Evolutionary conservation across 805 yeast genomes (phyloP), one percentile per base, ranked within the genome.

Genomic region (Monosporozyma siamensis): DNA sequence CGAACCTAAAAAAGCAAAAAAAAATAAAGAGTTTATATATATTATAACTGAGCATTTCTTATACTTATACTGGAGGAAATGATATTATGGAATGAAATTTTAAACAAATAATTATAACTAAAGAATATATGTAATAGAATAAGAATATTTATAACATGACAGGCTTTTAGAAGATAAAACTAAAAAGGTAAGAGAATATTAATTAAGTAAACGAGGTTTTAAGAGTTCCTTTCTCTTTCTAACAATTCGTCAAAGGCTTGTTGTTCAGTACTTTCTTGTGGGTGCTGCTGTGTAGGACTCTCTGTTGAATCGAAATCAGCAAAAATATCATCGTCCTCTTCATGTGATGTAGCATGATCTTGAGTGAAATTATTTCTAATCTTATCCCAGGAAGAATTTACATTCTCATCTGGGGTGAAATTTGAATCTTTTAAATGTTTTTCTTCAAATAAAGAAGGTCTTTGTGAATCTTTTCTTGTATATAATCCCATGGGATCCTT

Each of bases 401-500:
- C n/a, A n/a, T n/a, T n/a, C n/a, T n/a, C n/a, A n/a, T n/a, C n/a
- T n/a, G n/a, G n/a, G n/a, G n/a, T n/a, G n/a, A n/a, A n/a, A n/a
- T n/a, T n/a, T n/a, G n/a, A n/a, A n/a, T n/a, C n/a, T n/a, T n/a
- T n/a, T n/a, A n/a, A n/a, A n/a, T n/a, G n/a, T n/a, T n/a, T n/a
- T n/a, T n/a, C n/a, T n/a, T n/a, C n/a, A n/a, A n/a, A n/a, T n/a
- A n/a, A n/a, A n/a, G n/a, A n/a, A n/a, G n/a, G n/a, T n/a, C n/a
- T n/a, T n/a, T n/a, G n/a, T 21, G 12, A 26, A 20, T 26, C 20
- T 23, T 30, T 23, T 11, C 22, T 24, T 12, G 62, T 50, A 41
- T 67, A 64, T 8, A 68, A 47, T 0, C 67, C 67, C 41, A 68
- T 20, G 1, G 68, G 67, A 43, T 66, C 70, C 40, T 66, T 64